Evolutionary conservation across 495 filamentous ascomycete species (phyloP).

Genomic region (Neurospora africana): DNA sequence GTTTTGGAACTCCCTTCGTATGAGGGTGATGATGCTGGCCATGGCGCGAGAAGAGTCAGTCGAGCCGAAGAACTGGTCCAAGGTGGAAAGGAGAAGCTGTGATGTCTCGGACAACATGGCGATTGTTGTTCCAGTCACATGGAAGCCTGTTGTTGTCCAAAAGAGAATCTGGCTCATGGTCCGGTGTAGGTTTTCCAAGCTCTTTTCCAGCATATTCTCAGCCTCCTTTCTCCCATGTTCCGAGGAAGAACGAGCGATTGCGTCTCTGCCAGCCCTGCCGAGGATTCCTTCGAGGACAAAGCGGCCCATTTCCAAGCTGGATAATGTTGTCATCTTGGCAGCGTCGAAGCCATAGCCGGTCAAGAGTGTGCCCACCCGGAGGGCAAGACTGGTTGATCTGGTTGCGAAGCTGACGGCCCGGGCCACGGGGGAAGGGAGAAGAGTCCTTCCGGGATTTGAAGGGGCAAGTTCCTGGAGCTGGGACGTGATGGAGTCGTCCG

Average conservation of each 20-base stretch:
- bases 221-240: slow-evolving; percentile 50
- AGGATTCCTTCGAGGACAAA: slow-evolving; percentile 57
- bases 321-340: slow-evolving; percentile 57
- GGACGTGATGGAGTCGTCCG: slow-evolving; percentile 6
- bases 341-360: slow-evolving; percentile 55
- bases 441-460: slow-evolving; percentile 39
- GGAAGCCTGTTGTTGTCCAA: slow-evolving; percentile 59
- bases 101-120: slow-evolving; percentile 51
- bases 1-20: slow-evolving; percentile 60
- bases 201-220: slow-evolving; percentile 51
- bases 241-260: slow-evolving; percentile 41
- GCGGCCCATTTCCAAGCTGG: slow-evolving; percentile 57
- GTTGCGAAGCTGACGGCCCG: slow-evolving; percentile 59
- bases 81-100: slow-evolving; percentile 51
- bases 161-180: slow-evolving; percentile 57
- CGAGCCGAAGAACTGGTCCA: slow-evolving; percentile 66
- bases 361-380: slow-evolving; percentile 60
- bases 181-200: slow-evolving; percentile 51
- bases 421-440: slow-evolving; percentile 57
- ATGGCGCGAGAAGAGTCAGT: slow-evolving; percentile 76
- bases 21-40: slow-evolving; percentile 63
- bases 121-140: slow-evolving; percentile 54
- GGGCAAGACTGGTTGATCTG: slow-evolving; percentile 55
- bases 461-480: slow-evolving; percentile 11
- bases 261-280: slow-evolving; percentile 57